phyloP scores from a whole-genome alignment of 1,284 basidiomycete species.

The Tausonia pullulans region DNA sequence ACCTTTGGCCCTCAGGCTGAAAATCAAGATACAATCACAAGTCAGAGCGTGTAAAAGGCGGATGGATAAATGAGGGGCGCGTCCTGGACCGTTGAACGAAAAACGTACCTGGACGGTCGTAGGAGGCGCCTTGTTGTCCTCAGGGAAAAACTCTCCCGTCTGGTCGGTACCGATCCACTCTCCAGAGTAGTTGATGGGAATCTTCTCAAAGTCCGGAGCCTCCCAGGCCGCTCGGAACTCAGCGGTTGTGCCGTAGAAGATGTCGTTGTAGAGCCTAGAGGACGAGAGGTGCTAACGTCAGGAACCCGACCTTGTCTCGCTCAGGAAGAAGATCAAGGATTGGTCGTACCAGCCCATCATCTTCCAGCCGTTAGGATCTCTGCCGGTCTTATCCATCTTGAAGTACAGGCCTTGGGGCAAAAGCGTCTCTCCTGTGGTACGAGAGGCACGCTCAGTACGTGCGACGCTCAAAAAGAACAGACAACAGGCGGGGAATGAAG shows the following conservation, averaged over 20 bases:
- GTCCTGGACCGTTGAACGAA: too few relatives aligned
- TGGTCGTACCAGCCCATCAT: constrained; percentile 20
- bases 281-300: background rate
- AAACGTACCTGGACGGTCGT: constrained; percentile 20
- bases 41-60: too few relatives aligned
- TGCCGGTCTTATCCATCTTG: constrained; percentile 25
- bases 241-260: constrained; percentile 25
- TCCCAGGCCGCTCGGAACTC: constrained; percentile 29
- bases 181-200: constrained; percentile 20
- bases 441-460: too few relatives aligned
- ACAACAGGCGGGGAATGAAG: background rate
- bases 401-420: constrained; percentile 26
- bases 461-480: too few relatives aligned
- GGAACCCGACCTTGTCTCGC: too few relatives aligned
- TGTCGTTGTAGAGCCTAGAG: constrained; percentile 16
- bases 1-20: constrained; percentile 27
- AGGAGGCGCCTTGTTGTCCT: constrained; percentile 27
- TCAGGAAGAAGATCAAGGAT: too few relatives aligned
- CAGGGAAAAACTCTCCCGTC: constrained; percentile 18
- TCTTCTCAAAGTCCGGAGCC: constrained; percentile 20
- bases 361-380: constrained; percentile 24
- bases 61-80: too few relatives aligned
- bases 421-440: constrained; percentile 20
- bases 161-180: constrained; percentile 27
- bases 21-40: too few relatives aligned